Base-by-base conservation (phyloP, 148 eudicot genomes). In the Rhododendron mucronatum region DNA sequence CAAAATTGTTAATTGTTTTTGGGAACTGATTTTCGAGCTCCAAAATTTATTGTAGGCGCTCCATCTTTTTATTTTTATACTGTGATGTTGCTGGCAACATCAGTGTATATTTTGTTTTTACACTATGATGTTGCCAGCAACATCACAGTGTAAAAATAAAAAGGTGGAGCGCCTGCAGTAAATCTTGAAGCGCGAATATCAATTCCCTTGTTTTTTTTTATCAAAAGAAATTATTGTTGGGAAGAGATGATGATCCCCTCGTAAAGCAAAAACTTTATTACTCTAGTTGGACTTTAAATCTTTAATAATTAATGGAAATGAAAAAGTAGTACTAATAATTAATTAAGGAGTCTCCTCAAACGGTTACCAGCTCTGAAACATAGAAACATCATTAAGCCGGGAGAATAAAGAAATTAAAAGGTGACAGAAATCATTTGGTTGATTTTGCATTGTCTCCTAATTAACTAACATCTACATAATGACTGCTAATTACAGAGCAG, bases 331-430 rank as follows among this genome's bases (percentile, higher is more conserved):
- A 51, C 12, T 30, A 55, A 3, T 55, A 55, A 55, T 53, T 81
- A 67, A 69, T 65, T 81, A 5, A 28, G n/a, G 21, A 11, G 37
- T 26, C 35, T 23, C 12, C 44, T n/a, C 6, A 39, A 41, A 14
- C 75, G 59, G 41, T 67, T 65, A 9, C 16, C 78, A 51, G 85
- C 85, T 45, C 85, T 67, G 85, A 83, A 83, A 28, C n/a, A 51
- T 45, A 41, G 73, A n/a, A 78, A 59, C 82, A 85, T 85, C 48
- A 78, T 78, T 41, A 55, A 85, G 63, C 82, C 75, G 82, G 50
- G 82, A 78, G 82, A 23, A 30, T 48, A 30, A 39, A 75, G 10
- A 26, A 53, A 30, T 30, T 30, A 59, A 20, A 20, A 83, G 63
- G 41, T 33, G 41, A 21, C 39, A 41, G 33, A 83, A 83, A 83